phyloP scores from a whole-genome alignment of 352 stramenopile species.

The Phytophthora rubi region DNA sequence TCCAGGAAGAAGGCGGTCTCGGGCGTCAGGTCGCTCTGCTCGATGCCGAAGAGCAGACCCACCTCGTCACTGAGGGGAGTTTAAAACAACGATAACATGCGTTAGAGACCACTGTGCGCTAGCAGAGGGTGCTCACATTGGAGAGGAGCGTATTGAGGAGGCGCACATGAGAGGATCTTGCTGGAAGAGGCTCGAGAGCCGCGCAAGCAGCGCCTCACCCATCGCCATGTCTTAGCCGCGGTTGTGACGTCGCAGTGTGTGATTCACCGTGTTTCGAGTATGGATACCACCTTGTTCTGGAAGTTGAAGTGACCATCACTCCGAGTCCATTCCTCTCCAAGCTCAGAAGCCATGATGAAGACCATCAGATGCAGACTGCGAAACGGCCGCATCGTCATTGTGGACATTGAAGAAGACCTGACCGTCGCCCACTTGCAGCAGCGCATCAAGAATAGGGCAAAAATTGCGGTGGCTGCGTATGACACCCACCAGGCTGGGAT shows the following conservation, averaged over 20 bases:
- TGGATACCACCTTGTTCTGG: constrained; percentile 14
- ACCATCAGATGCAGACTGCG: too few species aligned
- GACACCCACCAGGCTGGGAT: too few species aligned
- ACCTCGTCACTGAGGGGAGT: constrained; percentile 66
- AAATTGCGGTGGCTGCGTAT: too few species aligned
- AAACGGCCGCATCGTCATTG: too few species aligned
- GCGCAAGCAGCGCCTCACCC: constrained; percentile 44
- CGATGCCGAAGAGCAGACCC: constrained; percentile 66
- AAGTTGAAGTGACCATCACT: constrained; percentile 18
- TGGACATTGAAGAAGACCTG: too few species aligned
- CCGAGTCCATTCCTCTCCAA: not conserved
- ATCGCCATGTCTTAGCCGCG: constrained; percentile 15
- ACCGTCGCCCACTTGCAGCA: too few species aligned
- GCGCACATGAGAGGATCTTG: constrained; percentile 75
- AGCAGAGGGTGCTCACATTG: not conserved
- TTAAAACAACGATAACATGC: too few species aligned
- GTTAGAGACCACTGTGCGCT: too few species aligned
- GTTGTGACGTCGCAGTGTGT: not conserved
- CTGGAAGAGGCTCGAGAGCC: constrained; percentile 54
- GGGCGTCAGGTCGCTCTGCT: constrained; percentile 49
- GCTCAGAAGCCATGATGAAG: too few species aligned
- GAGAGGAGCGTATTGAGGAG: not conserved
- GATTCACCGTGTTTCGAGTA: not conserved
- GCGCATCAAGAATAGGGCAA: too few species aligned
- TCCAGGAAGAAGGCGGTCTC: constrained; percentile 72